Evolutionary conservation across 2,329 filamentous ascomycete genomes (phyloP).

Genomic region (Neofusicoccum ribis): DNA sequence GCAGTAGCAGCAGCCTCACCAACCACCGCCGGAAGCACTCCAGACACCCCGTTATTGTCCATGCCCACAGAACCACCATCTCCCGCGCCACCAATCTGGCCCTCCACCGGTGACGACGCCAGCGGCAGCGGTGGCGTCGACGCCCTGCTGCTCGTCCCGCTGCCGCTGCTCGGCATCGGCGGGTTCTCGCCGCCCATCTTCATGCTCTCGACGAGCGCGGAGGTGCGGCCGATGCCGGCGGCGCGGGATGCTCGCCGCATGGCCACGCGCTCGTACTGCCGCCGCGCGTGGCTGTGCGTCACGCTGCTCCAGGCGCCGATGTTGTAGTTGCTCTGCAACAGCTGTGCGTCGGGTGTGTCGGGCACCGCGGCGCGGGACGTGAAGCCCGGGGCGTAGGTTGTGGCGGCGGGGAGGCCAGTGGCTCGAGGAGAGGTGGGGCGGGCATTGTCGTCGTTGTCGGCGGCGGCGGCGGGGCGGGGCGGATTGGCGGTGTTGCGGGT

Average conservation of each 20-base stretch:
- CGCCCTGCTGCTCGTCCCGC: neutral
- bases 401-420: constrained; percentile 26
- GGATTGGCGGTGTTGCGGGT: constrained; percentile 20
- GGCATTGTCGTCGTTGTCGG: neutral
- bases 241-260: constrained; percentile 49
- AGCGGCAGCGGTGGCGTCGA: neutral
- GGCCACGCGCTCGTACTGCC: constrained; percentile 64
- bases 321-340: constrained; percentile 46
- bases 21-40: neutral
- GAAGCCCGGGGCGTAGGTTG: constrained; percentile 31
- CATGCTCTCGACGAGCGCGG: constrained; percentile 6
- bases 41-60: too few relatives aligned
- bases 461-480: neutral
- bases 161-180: neutral
- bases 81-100: neutral
- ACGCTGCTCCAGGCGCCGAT: constrained; percentile 61
- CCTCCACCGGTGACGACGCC: neutral
- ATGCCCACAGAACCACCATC: neutral
- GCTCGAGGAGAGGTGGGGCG: constrained; percentile 4
- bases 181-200: neutral
- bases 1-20: neutral
- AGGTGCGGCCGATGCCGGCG: neutral
- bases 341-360: constrained; percentile 24
- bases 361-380: constrained; percentile 23
- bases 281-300: constrained; percentile 54